A percentile compares a stretch with the other conserved stretches of the same genome.
These are phyloP conservation scores for Tricholoma bakamatsutake DNA, from an alignment of 768 basidiomycete species.

Conservation along the genomic window DNA sequence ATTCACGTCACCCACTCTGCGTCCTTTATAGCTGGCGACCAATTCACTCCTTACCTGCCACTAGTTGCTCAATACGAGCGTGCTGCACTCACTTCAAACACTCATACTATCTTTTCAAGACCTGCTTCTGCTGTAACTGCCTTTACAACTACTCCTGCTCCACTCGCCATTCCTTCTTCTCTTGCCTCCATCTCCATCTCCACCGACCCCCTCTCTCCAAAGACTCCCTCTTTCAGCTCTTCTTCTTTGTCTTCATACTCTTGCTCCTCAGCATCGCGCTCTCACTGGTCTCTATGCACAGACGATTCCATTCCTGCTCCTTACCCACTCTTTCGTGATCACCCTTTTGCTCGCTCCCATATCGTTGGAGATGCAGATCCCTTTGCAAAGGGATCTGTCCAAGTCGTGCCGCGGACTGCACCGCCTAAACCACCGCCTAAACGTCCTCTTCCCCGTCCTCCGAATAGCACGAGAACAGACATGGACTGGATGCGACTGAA, in stretches of 20 bases:
- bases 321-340: constrained; percentile 7
- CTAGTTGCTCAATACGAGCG: constrained; percentile 13
- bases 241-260: background rate
- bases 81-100: background rate
- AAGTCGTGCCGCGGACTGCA: constrained; percentile 13
- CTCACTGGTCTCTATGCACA: constrained; percentile 13
- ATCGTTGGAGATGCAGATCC: constrained; percentile 14
- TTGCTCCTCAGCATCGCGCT: background rate
- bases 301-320: constrained; percentile 9
- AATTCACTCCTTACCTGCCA: constrained; percentile 13
- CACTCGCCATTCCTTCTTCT: background rate
- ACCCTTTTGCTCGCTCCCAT: constrained; percentile 9
- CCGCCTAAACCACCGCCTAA: background rate
- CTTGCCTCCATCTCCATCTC: background rate
- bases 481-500: too few relatives aligned
- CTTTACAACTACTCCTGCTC: constrained; percentile 3
- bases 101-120: constrained; percentile 10
- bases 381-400: constrained; percentile 20
- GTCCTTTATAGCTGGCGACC: background rate
- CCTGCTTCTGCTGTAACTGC: constrained; percentile 12
- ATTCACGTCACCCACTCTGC: background rate
- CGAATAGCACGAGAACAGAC: background rate
- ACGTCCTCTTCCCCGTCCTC: background rate
- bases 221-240: background rate
- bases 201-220: background rate